Conservation (phyloP, 1,284 basidiomycete species). For the Ustilago cynodontis region DNA sequence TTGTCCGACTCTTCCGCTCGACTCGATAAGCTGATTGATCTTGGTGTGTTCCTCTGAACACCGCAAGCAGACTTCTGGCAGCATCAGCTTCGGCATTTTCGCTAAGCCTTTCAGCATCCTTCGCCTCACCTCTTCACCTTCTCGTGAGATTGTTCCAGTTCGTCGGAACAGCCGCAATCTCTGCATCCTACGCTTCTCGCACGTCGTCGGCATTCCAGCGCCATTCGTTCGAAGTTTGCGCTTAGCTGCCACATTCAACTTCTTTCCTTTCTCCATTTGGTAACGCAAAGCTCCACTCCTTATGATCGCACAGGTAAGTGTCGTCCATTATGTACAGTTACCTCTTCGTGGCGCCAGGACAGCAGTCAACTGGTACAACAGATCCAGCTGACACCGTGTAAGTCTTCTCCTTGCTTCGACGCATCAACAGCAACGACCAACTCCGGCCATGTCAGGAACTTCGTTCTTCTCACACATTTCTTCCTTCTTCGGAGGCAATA, state of each 20-base stretch:
- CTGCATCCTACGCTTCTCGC: neutral
- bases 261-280: neutral
- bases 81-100: neutral
- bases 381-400: neutral
- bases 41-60: neutral
- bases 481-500: constrained; percentile 56
- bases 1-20: neutral
- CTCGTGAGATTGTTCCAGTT: neutral
- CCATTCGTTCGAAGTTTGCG: neutral
- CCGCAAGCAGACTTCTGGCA: neutral
- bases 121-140: neutral
- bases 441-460: constrained; percentile 41
- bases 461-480: constrained; percentile 61
- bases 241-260: neutral
- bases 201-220: neutral
- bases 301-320: constrained; percentile 35
- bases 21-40: neutral
- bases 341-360: neutral
- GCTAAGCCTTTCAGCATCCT: neutral
- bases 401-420: neutral
- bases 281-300: constrained; percentile 4
- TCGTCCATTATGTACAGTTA: neutral
- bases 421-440: constrained; percentile 33
- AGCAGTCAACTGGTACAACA: neutral
- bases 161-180: neutral